A percentile compares a stretch with the other conserved stretches of the same genome.
Conservation (phyloP, 192 early-diverging fungal species). For the Phycomyces nitens region DNA sequence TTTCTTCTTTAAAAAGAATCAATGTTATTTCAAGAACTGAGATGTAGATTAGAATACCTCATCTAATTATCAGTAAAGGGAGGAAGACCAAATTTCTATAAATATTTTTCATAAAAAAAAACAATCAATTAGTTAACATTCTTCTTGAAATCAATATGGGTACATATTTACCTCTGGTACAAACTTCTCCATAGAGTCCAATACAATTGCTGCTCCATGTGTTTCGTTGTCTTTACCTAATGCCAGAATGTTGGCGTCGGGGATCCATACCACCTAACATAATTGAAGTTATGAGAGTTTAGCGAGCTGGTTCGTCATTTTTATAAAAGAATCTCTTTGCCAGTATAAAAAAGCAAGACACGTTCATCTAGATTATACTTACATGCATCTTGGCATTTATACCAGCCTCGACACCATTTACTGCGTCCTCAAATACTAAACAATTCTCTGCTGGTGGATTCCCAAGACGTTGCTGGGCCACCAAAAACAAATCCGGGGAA, state of each 20-base stretch:
- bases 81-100: constrained; percentile 1
- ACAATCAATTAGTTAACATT: neutral
- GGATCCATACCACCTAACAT: constrained; percentile 80
- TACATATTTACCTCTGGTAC: constrained; percentile 38
- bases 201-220: constrained; percentile 52
- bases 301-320: too few species aligned
- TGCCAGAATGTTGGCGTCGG: constrained; percentile 61
- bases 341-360: neutral
- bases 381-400: constrained; percentile 77
- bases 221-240: constrained; percentile 36
- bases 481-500: constrained; percentile 85
- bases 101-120: neutral
- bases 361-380: constrained; percentile 8
- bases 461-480: constrained; percentile 61
- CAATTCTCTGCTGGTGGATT: constrained; percentile 49
- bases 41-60: neutral
- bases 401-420: constrained; percentile 79
- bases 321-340: too few species aligned
- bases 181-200: constrained; percentile 65
- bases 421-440: constrained; percentile 93
- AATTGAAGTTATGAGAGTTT: too few species aligned
- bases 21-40: too few species aligned
- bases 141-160: neutral
- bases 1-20: too few species aligned
- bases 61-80: neutral